Percentiles rank a stretch among this genome's conserved stretches.
phyloP scores from a whole-genome alignment of 1,284 basidiomycete species.

The Cryptococcus hybrid region DNA sequence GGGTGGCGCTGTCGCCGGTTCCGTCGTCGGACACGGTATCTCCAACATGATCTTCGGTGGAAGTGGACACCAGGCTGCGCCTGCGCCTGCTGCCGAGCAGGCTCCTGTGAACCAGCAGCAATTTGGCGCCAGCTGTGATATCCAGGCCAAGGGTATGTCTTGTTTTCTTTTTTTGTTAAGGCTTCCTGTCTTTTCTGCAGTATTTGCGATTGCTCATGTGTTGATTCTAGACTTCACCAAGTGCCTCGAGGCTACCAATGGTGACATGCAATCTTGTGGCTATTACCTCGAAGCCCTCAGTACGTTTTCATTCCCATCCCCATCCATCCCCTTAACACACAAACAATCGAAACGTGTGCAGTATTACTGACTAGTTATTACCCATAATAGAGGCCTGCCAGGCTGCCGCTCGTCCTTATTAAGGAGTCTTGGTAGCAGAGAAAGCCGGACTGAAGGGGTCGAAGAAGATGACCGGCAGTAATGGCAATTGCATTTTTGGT shows the following conservation, averaged over 20 bases:
- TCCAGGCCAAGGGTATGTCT: conserved; percentile 56
- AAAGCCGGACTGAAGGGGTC: no score
- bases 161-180: conserved; percentile 15
- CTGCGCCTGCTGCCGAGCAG: conserved; percentile 25
- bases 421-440: not conserved
- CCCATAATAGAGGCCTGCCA: conserved; percentile 51
- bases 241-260: conserved; percentile 54
- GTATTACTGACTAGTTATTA: not conserved
- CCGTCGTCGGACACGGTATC: conserved; percentile 58
- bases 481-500: conserved; percentile 2
- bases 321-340: no score
- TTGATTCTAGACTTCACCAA: conserved; percentile 52
- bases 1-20: conserved; percentile 55
- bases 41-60: conserved; percentile 58
- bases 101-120: conserved; percentile 8
- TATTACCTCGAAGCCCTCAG: conserved; percentile 56
- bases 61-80: conserved; percentile 41
- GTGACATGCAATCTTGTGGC: conserved; percentile 56
- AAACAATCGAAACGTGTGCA: not conserved
- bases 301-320: conserved; percentile 19
- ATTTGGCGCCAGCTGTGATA: conserved; percentile 51
- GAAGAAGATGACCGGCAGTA: not conserved
- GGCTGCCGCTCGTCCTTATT: conserved; percentile 45
- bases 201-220: conserved; percentile 1
- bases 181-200: not conserved